A percentile compares a stretch with the other conserved stretches of the same genome.
phyloP scores from a whole-genome alignment of 2,329 filamentous ascomycete species.

The Calonectria hongkongensis region DNA sequence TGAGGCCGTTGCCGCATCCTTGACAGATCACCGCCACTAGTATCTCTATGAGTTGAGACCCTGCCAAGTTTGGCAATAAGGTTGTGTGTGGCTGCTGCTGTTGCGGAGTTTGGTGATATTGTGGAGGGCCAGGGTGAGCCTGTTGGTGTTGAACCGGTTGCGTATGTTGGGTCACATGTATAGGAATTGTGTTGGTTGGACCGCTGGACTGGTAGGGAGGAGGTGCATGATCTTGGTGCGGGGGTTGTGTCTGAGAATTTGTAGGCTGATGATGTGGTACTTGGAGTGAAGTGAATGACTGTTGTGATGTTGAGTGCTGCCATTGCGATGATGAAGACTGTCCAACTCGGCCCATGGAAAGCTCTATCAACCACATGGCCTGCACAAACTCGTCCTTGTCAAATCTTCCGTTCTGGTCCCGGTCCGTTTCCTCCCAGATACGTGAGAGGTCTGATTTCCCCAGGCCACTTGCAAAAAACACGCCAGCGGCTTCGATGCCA shows the following conservation, averaged over 20 bases:
- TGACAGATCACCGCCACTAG: slow-evolving; percentile 26
- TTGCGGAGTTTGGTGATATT: neutral
- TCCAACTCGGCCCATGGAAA: slow-evolving; percentile 28
- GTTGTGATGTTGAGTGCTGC: neutral
- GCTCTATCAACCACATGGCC: slow-evolving; percentile 50
- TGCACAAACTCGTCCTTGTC: slow-evolving; percentile 50
- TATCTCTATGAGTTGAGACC: slow-evolving; percentile 29
- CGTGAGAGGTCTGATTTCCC: slow-evolving; percentile 42
- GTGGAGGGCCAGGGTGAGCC: neutral
- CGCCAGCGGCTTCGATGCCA: slow-evolving; percentile 45
- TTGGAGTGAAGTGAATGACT: neutral
- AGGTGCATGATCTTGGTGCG: neutral
- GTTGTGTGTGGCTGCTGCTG: neutral
- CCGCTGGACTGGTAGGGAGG: slow-evolving; percentile 7
- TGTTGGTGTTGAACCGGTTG: slow-evolving; percentile 8
- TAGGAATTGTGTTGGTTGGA: neutral
- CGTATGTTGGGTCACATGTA: neutral
- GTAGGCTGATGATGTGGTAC: slow-evolving; percentile 5
- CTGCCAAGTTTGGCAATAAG: neutral
- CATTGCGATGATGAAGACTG: neutral
- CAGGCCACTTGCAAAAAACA: slow-evolving; percentile 47
- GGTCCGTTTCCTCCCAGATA: slow-evolving; percentile 52
- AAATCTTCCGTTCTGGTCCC: slow-evolving; percentile 48
- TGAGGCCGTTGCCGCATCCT: slow-evolving; percentile 31
- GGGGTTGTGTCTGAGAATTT: neutral